phyloP scores from a whole-genome alignment of 176 grass and related monocot genomes.

The Pontederia paniculata region DNA sequence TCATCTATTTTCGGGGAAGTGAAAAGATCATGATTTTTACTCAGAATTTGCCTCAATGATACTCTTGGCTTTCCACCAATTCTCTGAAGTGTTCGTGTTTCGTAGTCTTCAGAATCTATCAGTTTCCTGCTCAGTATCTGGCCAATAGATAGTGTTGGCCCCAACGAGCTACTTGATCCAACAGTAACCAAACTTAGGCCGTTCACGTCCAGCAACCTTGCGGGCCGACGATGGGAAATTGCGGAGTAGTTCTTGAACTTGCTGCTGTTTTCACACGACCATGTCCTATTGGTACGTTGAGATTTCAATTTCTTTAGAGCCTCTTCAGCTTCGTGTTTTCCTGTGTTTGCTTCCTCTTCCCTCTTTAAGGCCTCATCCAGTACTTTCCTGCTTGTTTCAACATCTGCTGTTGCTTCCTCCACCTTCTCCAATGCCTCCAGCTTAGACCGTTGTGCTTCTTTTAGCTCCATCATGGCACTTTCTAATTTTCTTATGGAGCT shows the following conservation, averaged over 20 bases:
- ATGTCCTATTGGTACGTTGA: constrained; percentile 38
- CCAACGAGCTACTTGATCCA: not conserved
- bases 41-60: constrained; percentile 77
- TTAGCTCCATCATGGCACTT: constrained; percentile 44
- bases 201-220: constrained; percentile 57
- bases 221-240: constrained; percentile 19
- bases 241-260: constrained; percentile 56
- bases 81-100: constrained; percentile 12
- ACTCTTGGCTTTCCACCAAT: constrained; percentile 30
- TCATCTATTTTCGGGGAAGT: constrained; percentile 45
- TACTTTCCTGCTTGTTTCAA: constrained; percentile 59
- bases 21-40: constrained; percentile 54
- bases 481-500: constrained; percentile 33
- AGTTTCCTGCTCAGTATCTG: constrained; percentile 97
- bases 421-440: constrained; percentile 66
- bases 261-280: constrained; percentile 19
- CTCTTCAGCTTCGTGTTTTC: constrained; percentile 43
- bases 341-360: constrained; percentile 49
- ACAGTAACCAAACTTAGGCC: constrained; percentile 60
- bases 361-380: constrained; percentile 66
- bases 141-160: constrained; percentile 55
- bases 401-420: constrained; percentile 63
- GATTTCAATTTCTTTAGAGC: constrained; percentile 39
- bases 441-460: constrained; percentile 47
- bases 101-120: constrained; percentile 29